Percentiles rank a stretch among this genome's conserved stretches.
Evolutionary conservation across 352 stramenopile genomes (phyloP).

Genomic region (Phytophthora litchii): DNA sequence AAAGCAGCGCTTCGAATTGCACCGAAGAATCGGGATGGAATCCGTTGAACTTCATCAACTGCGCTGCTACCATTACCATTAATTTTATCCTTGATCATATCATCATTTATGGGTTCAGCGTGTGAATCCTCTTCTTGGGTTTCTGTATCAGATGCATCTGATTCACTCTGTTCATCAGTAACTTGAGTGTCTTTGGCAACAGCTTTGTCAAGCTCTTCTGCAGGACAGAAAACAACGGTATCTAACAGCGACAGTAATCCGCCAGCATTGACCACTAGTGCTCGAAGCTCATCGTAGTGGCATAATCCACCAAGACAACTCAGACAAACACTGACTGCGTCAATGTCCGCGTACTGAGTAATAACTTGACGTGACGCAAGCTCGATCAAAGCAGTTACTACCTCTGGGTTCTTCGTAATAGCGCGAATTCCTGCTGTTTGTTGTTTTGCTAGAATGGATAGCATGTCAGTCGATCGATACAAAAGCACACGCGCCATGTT

Average conservation of each 20-base stretch:
- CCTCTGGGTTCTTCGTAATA: constrained; percentile 61
- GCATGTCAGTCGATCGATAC: constrained; percentile 70
- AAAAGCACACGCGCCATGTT: constrained; percentile 70
- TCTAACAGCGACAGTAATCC: constrained; percentile 75
- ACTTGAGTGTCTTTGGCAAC: constrained; percentile 15
- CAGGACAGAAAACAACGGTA: constrained; percentile 65
- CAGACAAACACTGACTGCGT: constrained; percentile 64
- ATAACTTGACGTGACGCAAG: constrained; percentile 67
- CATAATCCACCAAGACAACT: constrained; percentile 70
- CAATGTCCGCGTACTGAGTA: constrained; percentile 54
- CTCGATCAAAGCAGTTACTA: constrained; percentile 66
- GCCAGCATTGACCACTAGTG: constrained; percentile 63
- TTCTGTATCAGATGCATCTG: constrained; percentile 21
- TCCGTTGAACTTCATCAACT: constrained; percentile 26
- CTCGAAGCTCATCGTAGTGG: constrained; percentile 56
- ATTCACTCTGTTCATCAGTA: constrained; percentile 32
- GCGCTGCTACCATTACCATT: constrained; percentile 3
- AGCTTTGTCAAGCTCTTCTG: constrained; percentile 43
- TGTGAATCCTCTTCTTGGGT: constrained; percentile 18
- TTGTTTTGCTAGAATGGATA: constrained; percentile 53
- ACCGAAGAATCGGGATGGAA: constrained; percentile 51
- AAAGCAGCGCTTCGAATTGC: constrained; percentile 64
- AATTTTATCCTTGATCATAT: constrained; percentile 9
- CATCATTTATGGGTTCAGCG: constrained; percentile 1
- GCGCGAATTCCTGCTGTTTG: constrained; percentile 46